phyloP scores from a whole-genome alignment of 345 rosid species.

The Salix udensis region DNA sequence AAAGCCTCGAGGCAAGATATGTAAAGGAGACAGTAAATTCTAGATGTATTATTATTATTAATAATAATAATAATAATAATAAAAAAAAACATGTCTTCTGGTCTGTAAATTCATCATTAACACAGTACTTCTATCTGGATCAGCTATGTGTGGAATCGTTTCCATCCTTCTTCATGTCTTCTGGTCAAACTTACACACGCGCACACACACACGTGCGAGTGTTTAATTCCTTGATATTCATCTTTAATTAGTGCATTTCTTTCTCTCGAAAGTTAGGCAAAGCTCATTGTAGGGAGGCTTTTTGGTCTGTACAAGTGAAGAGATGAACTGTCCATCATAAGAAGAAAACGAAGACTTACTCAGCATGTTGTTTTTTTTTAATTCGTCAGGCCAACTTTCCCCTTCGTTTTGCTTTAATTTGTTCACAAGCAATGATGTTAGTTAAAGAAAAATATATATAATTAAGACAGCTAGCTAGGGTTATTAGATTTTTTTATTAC shows the following conservation, averaged over 20 bases:
- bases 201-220: too few species aligned
- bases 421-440: not conserved
- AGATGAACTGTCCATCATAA: constrained; percentile 32
- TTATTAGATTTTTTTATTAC: not conserved
- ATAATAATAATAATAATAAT: too few species aligned
- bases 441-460: not conserved
- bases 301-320: not conserved
- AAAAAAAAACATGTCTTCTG: not conserved
- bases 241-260: not conserved
- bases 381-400: not conserved
- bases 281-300: not conserved
- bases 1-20: too few species aligned
- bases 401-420: not conserved
- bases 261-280: not conserved
- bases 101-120: not conserved
- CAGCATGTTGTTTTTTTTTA: not conserved
- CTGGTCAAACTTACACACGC: too few species aligned
- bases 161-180: too few species aligned
- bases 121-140: too few species aligned
- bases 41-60: not conserved
- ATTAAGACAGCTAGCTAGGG: not conserved
- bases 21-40: not conserved
- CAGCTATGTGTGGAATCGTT: too few species aligned
- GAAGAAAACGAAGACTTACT: not conserved
- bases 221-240: not conserved